Evolutionary conservation across 2,329 filamentous ascomycete species (phyloP).

Genomic region (Colletotrichum phormii): DNA sequence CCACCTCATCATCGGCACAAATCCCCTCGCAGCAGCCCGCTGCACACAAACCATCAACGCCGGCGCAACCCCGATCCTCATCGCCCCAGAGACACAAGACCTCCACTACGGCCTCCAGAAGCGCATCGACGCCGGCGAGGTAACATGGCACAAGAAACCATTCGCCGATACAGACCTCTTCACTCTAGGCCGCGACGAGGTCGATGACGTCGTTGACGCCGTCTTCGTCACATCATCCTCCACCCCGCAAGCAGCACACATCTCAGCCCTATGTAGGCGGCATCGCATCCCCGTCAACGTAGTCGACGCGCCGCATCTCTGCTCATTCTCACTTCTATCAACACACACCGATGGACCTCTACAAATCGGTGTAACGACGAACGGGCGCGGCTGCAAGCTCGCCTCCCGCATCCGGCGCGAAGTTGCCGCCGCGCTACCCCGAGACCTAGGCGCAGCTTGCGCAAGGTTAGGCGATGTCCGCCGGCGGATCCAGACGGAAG

Average conservation of each 20-base stretch:
- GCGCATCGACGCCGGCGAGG: conserved; percentile 73
- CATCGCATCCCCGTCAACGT: conserved; percentile 94
- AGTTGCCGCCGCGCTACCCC: conserved; percentile 82
- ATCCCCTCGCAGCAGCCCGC: conserved; percentile 86
- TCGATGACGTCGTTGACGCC: conserved; percentile 84
- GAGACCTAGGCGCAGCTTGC: conserved; percentile 80
- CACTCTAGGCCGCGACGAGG: conserved; percentile 81
- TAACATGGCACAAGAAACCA: conserved; percentile 72
- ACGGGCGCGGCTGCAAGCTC: conserved; percentile 93
- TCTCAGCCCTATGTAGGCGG: conserved; percentile 80
- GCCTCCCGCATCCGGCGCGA: conserved; percentile 90
- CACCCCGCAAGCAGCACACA: conserved; percentile 63
- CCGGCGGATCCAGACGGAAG: conserved; percentile 78
- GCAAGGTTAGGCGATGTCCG: conserved; percentile 80
- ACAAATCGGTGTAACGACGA: conserved; percentile 95
- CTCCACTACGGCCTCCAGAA: conserved; percentile 69
- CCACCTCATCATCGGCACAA: conserved; percentile 88
- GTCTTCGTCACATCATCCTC: conserved; percentile 84
- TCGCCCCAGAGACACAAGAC: conserved; percentile 75
- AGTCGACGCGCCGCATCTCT: conserved; percentile 85
- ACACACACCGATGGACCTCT: conserved; percentile 91
- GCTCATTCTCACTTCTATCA: conserved; percentile 89
- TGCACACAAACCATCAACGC: conserved; percentile 84
- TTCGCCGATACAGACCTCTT: conserved; percentile 81
- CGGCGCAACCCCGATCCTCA: conserved; percentile 82